A percentile compares a stretch with the other conserved stretches of the same genome.
These are phyloP conservation scores for Neckera pumila DNA, from an alignment of 225 moss, liverwort and hornwort species.

Conservation along the genomic window DNA sequence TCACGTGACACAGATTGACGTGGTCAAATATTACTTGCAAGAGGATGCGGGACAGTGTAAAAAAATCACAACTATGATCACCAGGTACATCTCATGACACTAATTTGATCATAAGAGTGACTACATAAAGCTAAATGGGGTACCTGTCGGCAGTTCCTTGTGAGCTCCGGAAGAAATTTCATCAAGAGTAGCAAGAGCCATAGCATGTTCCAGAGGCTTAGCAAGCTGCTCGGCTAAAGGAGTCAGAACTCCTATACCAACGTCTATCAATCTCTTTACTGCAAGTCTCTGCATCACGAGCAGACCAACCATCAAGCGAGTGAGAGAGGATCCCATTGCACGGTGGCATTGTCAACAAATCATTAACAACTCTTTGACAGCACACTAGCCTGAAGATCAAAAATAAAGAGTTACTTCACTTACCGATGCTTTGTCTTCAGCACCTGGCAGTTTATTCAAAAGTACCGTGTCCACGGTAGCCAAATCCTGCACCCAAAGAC, in stretches of 20 bases:
- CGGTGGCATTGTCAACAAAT: background rate
- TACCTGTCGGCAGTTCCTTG: conserved; percentile 63
- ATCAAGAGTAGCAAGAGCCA: conserved; percentile 66
- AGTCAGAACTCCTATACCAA: conserved; percentile 77
- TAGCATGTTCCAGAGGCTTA: conserved; percentile 70
- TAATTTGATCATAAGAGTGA: background rate
- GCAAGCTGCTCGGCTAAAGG: conserved; percentile 81
- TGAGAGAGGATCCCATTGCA: background rate
- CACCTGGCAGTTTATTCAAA: conserved; percentile 66
- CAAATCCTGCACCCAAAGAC: conserved; percentile 44
- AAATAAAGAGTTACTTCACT: conserved; percentile 4
- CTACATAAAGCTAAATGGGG: background rate
- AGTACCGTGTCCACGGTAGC: conserved; percentile 90
- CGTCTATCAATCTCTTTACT: conserved; percentile 74
- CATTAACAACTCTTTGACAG: background rate
- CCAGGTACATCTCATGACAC: background rate
- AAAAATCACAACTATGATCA: background rate
- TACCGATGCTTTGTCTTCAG: conserved; percentile 58
- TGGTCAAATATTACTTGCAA: background rate
- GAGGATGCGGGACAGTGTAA: background rate
- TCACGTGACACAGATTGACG: background rate
- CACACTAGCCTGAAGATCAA: background rate
- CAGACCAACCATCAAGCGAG: conserved; percentile 7
- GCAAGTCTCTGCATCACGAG: conserved; percentile 58
- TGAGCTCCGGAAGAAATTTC: conserved; percentile 53